Evolutionary conservation across 2,329 filamentous ascomycete genomes (phyloP).

Genomic region (Chaetomium olivaceum): DNA sequence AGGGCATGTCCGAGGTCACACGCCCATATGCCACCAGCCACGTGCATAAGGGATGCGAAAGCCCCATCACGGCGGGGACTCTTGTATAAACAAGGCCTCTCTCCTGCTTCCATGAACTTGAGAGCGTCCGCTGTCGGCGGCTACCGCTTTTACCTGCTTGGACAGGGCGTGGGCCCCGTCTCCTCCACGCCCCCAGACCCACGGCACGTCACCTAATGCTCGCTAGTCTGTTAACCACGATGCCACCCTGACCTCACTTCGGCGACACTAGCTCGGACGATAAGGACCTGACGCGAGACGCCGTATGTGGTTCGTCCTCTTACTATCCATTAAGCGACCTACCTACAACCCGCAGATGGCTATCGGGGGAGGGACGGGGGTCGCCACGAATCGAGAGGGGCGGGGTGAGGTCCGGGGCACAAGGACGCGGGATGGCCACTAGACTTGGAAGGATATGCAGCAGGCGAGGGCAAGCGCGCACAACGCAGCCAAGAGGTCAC

Average conservation of each 20-base stretch:
- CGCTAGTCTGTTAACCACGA: neutral
- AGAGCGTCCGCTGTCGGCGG: neutral
- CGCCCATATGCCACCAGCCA: constrained; percentile 39
- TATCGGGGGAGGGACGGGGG: constrained; percentile 21
- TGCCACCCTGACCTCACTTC: neutral
- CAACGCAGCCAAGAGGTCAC: constrained; percentile 27
- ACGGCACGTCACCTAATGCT: neutral
- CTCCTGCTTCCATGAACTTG: constrained; percentile 23
- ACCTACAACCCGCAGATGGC: constrained; percentile 28
- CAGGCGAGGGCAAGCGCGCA: constrained; percentile 17
- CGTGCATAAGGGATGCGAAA: constrained; percentile 35
- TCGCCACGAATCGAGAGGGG: constrained; percentile 25
- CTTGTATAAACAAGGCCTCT: constrained; percentile 33
- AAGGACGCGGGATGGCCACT: constrained; percentile 14
- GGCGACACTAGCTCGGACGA: constrained; percentile 4
- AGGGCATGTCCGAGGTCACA: constrained; percentile 16
- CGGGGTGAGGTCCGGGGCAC: constrained; percentile 10
- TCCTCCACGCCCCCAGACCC: neutral
- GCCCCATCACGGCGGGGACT: constrained; percentile 35
- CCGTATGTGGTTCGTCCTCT: constrained; percentile 16
- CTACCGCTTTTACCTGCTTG: neutral
- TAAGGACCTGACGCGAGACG: constrained; percentile 9
- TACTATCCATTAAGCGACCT: constrained; percentile 23
- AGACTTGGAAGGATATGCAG: constrained; percentile 25
- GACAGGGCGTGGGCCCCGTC: neutral